A percentile compares a stretch with the other conserved stretches of the same genome.
Evolutionary conservation across 768 basidiomycete genomes (phyloP).

Genomic region (Pleurotus djamor): DNA sequence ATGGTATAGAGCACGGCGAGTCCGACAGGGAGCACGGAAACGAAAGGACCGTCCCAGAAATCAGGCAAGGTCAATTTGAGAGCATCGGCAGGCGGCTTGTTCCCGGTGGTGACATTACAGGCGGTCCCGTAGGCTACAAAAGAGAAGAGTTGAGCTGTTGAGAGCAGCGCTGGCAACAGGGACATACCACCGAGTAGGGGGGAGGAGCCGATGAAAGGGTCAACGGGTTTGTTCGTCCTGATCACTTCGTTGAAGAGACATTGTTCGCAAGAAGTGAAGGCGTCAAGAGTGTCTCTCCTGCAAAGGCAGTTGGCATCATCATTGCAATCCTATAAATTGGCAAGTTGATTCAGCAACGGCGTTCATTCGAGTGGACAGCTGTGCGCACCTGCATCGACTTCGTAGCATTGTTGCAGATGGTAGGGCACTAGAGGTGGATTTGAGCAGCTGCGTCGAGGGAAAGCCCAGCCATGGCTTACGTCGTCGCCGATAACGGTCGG

Average conservation of each 20-base stretch:
- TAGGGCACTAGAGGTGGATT: not conserved
- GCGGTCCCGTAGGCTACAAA: slow-evolving; percentile 54
- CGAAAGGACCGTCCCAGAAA: slow-evolving; percentile 59
- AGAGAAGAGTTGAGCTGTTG: slow-evolving; percentile 1
- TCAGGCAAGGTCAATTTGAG: slow-evolving; percentile 43
- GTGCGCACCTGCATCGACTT: slow-evolving; percentile 6
- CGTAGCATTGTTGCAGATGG: slow-evolving; percentile 1
- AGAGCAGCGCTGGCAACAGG: not conserved
- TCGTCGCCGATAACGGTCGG: not conserved
- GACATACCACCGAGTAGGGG: slow-evolving; percentile 53
- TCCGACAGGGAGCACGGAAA: slow-evolving; percentile 38
- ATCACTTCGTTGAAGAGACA: slow-evolving; percentile 66
- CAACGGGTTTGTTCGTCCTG: slow-evolving; percentile 41
- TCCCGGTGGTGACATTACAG: slow-evolving; percentile 35
- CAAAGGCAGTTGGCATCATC: slow-evolving; percentile 57
- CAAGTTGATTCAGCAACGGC: no score
- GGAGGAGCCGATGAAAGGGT: slow-evolving; percentile 58
- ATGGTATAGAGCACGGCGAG: slow-evolving; percentile 45
- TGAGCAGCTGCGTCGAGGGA: no score
- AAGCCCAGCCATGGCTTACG: not conserved
- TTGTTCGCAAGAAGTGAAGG: slow-evolving; percentile 56
- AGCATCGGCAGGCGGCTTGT: slow-evolving; percentile 33
- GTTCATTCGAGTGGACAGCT: no score
- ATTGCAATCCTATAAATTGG: slow-evolving; percentile 28
- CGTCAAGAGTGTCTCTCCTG: slow-evolving; percentile 31